Base-by-base conservation (phyloP, 2,329 filamentous ascomycete species). In the Xylaria sp. region DNA sequence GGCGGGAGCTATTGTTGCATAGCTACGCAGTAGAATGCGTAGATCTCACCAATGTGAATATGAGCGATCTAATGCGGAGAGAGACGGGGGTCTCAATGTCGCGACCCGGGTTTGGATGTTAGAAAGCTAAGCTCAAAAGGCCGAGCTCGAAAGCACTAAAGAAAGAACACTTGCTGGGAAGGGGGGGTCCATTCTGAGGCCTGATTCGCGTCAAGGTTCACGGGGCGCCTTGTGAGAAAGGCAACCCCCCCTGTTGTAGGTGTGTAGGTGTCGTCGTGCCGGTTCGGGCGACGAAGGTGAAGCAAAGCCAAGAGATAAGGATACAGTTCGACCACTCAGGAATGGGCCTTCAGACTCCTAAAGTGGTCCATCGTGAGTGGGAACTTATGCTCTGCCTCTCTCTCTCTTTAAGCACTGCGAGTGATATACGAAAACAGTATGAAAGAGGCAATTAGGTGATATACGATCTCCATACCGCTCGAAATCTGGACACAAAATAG, bases 241-340 rank as follows among this genome's bases (percentile, higher is more conserved):
- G 11, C 9, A 34, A 13, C 16, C 29, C 11, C 11, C 29, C 29
- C 29, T 39, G 40, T 21, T 44, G 24, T 45, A 44, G 29, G n/a
- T n/a, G n/a, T 20, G 16, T 48, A 44, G 8, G 50, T 39, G 37
- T 47, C 38, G 17, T 46, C 19, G 44, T 34, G 46, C 52, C 45
- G 34, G 44, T 39, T 41, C 18, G 17, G 29, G 29, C 11, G 29
- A 34, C 29, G 24, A 38, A 21, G 48, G 42, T 59, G 56, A 61
- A 52, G 56, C 56, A 55, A 47, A 57, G 59, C 59, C 56, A 59
- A 61, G 56, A 59, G n/a, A 44, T 46, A 34, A 43, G 44, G 29
- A 26, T 44, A 46, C 22, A 18, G n/a, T n/a, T n/a, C n/a, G n/a
- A n/a, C n/a, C 48, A 37, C 44, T 21, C 7, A 39, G 20, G 40